Evolutionary conservation across 768 basidiomycete genomes (phyloP).

Genomic region (Auricularia sp.): DNA sequence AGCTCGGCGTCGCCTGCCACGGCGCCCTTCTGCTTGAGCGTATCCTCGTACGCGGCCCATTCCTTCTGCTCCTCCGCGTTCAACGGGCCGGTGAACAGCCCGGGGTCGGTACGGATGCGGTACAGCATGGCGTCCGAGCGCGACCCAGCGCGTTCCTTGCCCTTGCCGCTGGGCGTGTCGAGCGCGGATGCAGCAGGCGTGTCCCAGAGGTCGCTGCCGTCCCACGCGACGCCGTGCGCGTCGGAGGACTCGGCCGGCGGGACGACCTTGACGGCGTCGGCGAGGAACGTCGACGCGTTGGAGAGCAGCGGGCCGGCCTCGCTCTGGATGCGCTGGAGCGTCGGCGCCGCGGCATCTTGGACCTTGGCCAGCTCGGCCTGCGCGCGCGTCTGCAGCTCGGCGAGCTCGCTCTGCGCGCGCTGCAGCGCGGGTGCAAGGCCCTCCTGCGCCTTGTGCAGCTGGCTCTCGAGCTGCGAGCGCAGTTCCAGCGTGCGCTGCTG

Average conservation of each 20-base stretch:
- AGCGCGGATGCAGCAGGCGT: constrained; percentile 36
- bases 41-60: constrained; percentile 52
- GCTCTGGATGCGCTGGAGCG: constrained; percentile 55
- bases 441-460: constrained; percentile 29
- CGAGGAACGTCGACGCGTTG: constrained; percentile 34
- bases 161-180: constrained; percentile 16
- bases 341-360: not conserved
- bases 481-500: constrained; percentile 19
- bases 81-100: constrained; percentile 69
- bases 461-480: constrained; percentile 48
- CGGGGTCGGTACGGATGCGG: constrained; percentile 63
- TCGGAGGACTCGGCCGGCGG: constrained; percentile 54
- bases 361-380: constrained; percentile 44
- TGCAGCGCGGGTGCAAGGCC: constrained; percentile 17
- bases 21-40: constrained; percentile 35
- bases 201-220: constrained; percentile 82
- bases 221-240: constrained; percentile 52
- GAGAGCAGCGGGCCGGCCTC: constrained; percentile 35
- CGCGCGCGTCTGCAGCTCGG: constrained; percentile 41
- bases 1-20: constrained; percentile 38
- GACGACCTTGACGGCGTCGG: constrained; percentile 86
- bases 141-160: constrained; percentile 44
- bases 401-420: constrained; percentile 64
- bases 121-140: constrained; percentile 70
- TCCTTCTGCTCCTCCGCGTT: constrained; percentile 48